phyloP scores from a whole-genome alignment of 108 stramenopile genomes.

The Bacterosira constricta region DNA sequence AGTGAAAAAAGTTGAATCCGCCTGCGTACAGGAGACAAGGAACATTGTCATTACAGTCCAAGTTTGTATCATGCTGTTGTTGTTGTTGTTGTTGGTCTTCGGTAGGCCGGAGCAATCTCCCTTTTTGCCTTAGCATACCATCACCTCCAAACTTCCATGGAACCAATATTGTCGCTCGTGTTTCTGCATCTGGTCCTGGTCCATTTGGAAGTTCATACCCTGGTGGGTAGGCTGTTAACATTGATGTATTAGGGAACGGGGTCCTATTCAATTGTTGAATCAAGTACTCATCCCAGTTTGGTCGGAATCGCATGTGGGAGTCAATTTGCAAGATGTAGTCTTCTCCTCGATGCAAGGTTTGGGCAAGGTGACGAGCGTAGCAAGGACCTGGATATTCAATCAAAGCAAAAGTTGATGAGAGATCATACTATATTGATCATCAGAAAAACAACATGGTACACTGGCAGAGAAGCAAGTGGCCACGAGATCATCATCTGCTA shows the following conservation, averaged over 20 bases:
- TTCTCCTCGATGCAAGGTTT: constrained; percentile 82
- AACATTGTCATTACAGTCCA: constrained; percentile 36
- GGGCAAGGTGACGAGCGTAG: constrained; percentile 75
- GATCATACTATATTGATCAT: constrained; percentile 21
- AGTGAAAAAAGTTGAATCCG: constrained; percentile 83
- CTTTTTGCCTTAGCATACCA: constrained; percentile 71
- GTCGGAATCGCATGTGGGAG: constrained; percentile 88
- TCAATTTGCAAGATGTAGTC: constrained; percentile 91
- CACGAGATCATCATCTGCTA: neutral
- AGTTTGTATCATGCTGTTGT: neutral
- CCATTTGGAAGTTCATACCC: constrained; percentile 69
- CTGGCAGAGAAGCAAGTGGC: neutral
- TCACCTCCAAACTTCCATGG: constrained; percentile 71
- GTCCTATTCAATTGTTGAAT: constrained; percentile 36
- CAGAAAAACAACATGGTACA: neutral
- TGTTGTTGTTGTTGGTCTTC: no score
- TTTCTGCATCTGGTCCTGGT: constrained; percentile 52
- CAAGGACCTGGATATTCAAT: constrained; percentile 72
- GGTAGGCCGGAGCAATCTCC: constrained; percentile 60
- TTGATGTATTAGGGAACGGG: constrained; percentile 8
- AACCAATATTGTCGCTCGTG: constrained; percentile 59
- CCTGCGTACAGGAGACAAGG: constrained; percentile 81
- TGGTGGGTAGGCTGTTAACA: constrained; percentile 85
- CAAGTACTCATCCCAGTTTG: constrained; percentile 73
- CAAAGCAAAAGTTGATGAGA: neutral